Evolutionary conservation across 2,329 filamentous ascomycete genomes (phyloP).

Genomic region (Nemania bipapillata): DNA sequence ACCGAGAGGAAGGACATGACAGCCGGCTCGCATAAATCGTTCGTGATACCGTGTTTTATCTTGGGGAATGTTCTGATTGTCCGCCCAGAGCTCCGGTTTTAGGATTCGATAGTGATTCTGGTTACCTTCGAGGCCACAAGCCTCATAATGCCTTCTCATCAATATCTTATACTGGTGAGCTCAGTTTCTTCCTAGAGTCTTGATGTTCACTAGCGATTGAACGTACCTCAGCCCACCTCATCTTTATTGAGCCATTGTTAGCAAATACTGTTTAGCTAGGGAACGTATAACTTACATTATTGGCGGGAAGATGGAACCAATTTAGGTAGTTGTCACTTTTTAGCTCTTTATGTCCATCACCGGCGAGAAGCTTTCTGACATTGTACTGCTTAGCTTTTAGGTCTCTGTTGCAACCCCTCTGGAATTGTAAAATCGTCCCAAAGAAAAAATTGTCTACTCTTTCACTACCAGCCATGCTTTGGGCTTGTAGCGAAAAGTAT

Average conservation of each 20-base stretch:
- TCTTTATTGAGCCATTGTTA: slow-evolving; percentile 1
- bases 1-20: slow-evolving; percentile 1
- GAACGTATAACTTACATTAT: slow-evolving; percentile 8
- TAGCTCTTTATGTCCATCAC: background rate
- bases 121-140: background rate
- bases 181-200: too few relatives aligned
- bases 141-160: slow-evolving; percentile 5
- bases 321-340: background rate
- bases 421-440: background rate
- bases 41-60: background rate
- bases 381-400: background rate
- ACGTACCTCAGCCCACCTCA: slow-evolving; percentile 17
- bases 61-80: background rate
- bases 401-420: background rate
- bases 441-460: background rate
- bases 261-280: background rate
- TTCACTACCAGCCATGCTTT: background rate
- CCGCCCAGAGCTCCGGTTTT: background rate
- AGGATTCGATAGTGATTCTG: background rate
- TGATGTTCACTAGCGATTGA: background rate
- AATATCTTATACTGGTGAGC: slow-evolving; percentile 1
- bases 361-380: background rate
- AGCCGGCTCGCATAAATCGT: slow-evolving; percentile 2
- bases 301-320: slow-evolving; percentile 8
- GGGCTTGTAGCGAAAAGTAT: too few relatives aligned